Conservation (phyloP, 139 green algal species). For the Closterium sp. region DNA sequence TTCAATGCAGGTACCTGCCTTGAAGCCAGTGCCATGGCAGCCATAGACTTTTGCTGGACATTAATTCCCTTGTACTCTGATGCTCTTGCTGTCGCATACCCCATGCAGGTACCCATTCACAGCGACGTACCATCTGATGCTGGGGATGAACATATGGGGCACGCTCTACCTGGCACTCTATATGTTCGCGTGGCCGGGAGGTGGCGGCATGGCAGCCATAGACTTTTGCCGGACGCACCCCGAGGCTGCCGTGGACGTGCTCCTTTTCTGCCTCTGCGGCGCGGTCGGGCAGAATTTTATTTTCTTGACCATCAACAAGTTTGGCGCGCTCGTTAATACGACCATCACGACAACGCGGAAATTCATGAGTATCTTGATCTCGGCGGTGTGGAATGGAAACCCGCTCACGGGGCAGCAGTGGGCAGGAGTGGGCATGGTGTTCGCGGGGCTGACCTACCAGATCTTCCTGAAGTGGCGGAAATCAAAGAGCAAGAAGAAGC, state of each 20-base stretch:
- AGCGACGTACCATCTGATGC: slow-evolving; percentile 88
- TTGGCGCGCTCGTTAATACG: slow-evolving; percentile 86
- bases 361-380: slow-evolving; percentile 97
- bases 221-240: slow-evolving; percentile 75
- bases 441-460: slow-evolving; percentile 76
- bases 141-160: slow-evolving; percentile 97
- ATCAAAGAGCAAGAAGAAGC: slow-evolving; percentile 29
- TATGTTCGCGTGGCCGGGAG: slow-evolving; percentile 64
- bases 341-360: slow-evolving; percentile 96
- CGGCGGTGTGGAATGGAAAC: slow-evolving; percentile 67
- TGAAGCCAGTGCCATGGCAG: too few relatives aligned
- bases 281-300: slow-evolving; percentile 97
- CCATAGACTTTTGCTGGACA: too few relatives aligned
- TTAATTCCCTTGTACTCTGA: too few relatives aligned
- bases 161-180: slow-evolving; percentile 73
- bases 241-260: slow-evolving; percentile 70
- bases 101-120: slow-evolving; percentile 64
- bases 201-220: slow-evolving; percentile 51
- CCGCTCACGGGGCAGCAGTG: slow-evolving; percentile 82
- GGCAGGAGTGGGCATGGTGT: slow-evolving; percentile 86
- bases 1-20: too few relatives aligned
- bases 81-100: neutral
- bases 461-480: slow-evolving; percentile 66
- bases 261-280: slow-evolving; percentile 90
- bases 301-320: slow-evolving; percentile 88